Conservation (phyloP, 768 basidiomycete genomes). For the Auricularia auricula-judae region DNA sequence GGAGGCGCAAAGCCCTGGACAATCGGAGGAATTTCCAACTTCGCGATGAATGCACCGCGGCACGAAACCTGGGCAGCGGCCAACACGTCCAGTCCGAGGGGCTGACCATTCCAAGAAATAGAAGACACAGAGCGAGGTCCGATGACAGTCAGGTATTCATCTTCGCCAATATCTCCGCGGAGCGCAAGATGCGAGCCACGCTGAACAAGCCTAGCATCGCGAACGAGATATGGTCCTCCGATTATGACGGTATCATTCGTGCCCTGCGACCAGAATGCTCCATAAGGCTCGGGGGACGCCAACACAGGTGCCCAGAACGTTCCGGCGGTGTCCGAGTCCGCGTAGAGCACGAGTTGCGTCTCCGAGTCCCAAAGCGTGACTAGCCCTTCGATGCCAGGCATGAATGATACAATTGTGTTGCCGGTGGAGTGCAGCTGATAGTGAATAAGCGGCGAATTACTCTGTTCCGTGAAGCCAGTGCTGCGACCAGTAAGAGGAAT, state of each 20-base stretch:
- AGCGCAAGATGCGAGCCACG: slow-evolving; percentile 34
- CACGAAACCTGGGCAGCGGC: not conserved
- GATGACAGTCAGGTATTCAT: slow-evolving; percentile 49
- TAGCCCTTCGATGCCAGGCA: slow-evolving; percentile 45
- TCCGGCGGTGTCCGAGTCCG: slow-evolving; percentile 52
- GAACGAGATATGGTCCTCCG: slow-evolving; percentile 36
- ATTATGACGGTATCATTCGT: slow-evolving; percentile 55
- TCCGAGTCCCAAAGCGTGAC: slow-evolving; percentile 57
- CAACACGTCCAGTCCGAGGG: slow-evolving; percentile 14
- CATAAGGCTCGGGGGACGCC: slow-evolving; percentile 19
- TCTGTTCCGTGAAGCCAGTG: not conserved
- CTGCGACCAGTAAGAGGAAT: slow-evolving; percentile 30
- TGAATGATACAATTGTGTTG: slow-evolving; percentile 40
- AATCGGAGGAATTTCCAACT: slow-evolving; percentile 19
- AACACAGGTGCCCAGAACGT: slow-evolving; percentile 73
- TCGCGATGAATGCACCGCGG: slow-evolving; percentile 38
- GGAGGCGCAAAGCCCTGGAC: slow-evolving; percentile 2
- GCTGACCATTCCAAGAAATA: slow-evolving; percentile 65
- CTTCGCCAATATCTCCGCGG: slow-evolving; percentile 55
- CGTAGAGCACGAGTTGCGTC: slow-evolving; percentile 55
- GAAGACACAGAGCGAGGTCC: slow-evolving; percentile 39
- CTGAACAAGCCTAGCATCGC: slow-evolving; percentile 23
- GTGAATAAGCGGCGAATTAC: not conserved
- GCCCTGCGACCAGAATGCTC: slow-evolving; percentile 62
- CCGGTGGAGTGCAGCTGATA: slow-evolving; percentile 5